Base-by-base conservation (phyloP, 768 basidiomycete species). In the Termitomyces sp. region DNA sequence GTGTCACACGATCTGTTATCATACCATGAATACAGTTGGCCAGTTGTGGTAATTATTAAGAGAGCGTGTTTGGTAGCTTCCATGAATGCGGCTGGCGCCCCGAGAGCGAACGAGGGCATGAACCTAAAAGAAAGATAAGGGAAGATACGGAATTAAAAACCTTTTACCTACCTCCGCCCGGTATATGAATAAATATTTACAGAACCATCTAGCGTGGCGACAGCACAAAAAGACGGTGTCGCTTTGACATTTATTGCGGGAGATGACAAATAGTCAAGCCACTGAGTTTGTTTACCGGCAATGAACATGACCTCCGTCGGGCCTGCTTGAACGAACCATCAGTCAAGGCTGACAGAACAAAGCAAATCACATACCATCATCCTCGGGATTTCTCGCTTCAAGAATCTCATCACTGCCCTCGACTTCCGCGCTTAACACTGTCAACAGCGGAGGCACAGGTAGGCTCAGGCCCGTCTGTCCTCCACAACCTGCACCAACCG, bases 211-310 rank as follows among this genome's bases (percentile, higher is more conserved):
- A 88, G 82, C 76, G 84, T 81, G 0, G 86, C 91, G 4, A 84
- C 91, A 7, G 92, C 95, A 66, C 87, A 88, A 69, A 92, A 94
- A 2, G 67, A 69, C 12, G 72, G 69, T 0, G 92, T 88, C 0
- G 86, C 86, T 5, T 86, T 85, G 52, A 92, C 68, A 1, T 80
- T 76, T 15, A 96, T 71, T n/a, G 85, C 86, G 31, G 89, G 87
- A 2, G 83, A 84, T 1, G 91, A 86, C 8, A 96, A 68, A 73
- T 91, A 98, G 73, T 98, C 96, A 48, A 96, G 73, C 94, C 96
- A 98, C 57, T 90, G 86, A 11, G 86, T 89, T 61, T 88, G 83
- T 74, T 86, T 87, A 38, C 83, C 81, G 67, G 77, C 83, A 57
- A 83, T 74, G 61, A 86, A 86, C 6, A 83, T 74, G 15, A 98